These are phyloP conservation scores for Phytophthora pistaciae DNA, from an alignment of 352 stramenopile species.

Conservation along the genomic window DNA sequence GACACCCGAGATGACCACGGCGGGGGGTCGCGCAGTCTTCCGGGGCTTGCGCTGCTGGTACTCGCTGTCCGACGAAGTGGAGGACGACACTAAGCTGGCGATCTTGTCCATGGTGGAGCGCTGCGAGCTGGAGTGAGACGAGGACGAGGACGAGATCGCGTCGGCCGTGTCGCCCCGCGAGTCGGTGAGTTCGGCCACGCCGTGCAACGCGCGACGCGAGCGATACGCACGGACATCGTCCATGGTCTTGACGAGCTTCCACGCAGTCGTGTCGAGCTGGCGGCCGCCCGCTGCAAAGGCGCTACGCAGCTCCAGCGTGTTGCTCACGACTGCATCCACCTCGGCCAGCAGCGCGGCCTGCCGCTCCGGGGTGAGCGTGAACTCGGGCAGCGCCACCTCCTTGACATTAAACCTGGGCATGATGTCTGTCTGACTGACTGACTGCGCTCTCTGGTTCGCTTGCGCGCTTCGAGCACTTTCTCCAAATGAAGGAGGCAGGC, in stretches of 20 bases:
- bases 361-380: conserved; percentile 34
- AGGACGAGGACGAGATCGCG: conserved; percentile 33
- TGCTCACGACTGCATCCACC: conserved; percentile 40
- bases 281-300: conserved; percentile 38
- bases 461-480: conserved; percentile 20
- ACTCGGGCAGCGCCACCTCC: conserved; percentile 34
- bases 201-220: conserved; percentile 37
- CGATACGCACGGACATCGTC: conserved; percentile 48
- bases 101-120: conserved; percentile 39
- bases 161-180: conserved; percentile 31
- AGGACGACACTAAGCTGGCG: conserved; percentile 29
- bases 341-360: conserved; percentile 28
- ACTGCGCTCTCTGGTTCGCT: not conserved
- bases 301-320: conserved; percentile 43
- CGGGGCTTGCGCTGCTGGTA: conserved; percentile 20
- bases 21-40: conserved; percentile 37
- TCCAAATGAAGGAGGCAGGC: conserved; percentile 21
- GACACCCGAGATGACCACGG: conserved; percentile 41
- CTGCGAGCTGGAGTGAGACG: conserved; percentile 34
- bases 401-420: conserved; percentile 52
- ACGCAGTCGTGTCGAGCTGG: conserved; percentile 40
- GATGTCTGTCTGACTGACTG: not conserved
- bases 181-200: conserved; percentile 29
- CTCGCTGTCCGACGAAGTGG: conserved; percentile 31
- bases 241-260: conserved; percentile 54